Evolutionary conservation across 495 filamentous ascomycete genomes (phyloP), one percentile per base, ranked within the genome.

Genomic region (Neurospora sp.): DNA sequence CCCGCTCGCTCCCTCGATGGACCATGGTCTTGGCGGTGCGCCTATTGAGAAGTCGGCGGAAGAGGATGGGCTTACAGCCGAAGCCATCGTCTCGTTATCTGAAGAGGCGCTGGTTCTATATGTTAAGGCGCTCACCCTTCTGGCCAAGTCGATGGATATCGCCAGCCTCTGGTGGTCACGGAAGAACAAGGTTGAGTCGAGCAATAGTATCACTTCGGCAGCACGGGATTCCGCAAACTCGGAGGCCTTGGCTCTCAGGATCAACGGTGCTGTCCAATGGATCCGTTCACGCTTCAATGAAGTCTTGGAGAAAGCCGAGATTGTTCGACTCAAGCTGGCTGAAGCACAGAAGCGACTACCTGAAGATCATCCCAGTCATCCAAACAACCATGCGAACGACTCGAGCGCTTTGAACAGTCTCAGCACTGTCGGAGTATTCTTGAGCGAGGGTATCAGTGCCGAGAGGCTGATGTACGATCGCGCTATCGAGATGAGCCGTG

Each of bases 401-500:
- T 77, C 77, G 4, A 84, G 86, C 1, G 81, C 89, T 38, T 81
- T 84, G 0, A 87, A 86, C 38, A 89, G 88, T 40, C 86, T 89
- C 3, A 92, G 92, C 71, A 78, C 80, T 1, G 84, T 85, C 43
- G 84, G 85, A 0, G 85, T 87, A 13, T 79, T 85, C 24, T 75
- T 92, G 17, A 89, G 86, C 3, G 85, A 89, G 7, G 95, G 95
- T 7, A 89, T 98, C 48, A 97, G 94, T 28, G 96, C 96, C 0
- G 96, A 98, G 83, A 97, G 93, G 81, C 82, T 99, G 69, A 99
- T 99, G 96, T 99, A 97, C 76, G 96, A 99, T 75, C 93, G 96
- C 17, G 96, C 96, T 4, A 82, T 97, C 31, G 96, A 99, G 80
- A 97, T 99, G 96, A 97, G 93, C 76, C 90, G 94, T 43, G 88